These are phyloP conservation scores for Trichophyton verrucosum DNA, from an alignment of 2,329 filamentous ascomycete species.

Conservation along the genomic window DNA sequence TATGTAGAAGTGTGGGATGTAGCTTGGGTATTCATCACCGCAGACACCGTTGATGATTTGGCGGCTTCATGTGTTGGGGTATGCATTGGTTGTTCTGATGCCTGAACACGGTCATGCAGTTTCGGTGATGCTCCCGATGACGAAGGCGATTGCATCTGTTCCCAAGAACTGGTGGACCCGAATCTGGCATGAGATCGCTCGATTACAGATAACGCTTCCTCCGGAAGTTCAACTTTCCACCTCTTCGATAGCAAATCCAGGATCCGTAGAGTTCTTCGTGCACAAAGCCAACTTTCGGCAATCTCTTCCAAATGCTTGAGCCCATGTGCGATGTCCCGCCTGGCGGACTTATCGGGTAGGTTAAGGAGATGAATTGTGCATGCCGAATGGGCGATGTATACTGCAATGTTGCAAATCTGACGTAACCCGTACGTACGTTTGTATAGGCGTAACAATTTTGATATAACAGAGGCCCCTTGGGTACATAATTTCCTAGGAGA, in stretches of 20 bases:
- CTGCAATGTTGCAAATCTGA: constrained; percentile 91
- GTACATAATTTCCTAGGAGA: constrained; percentile 86
- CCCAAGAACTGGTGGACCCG: constrained; percentile 50
- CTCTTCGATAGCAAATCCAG: constrained; percentile 74
- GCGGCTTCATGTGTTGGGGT: background rate
- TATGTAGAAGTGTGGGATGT: background rate
- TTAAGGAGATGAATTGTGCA: constrained; percentile 93
- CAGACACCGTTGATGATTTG: background rate
- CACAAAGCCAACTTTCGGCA: constrained; percentile 86
- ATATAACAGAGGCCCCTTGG: constrained; percentile 76
- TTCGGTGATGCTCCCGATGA: constrained; percentile 8
- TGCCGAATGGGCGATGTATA: constrained; percentile 89
- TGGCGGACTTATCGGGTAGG: constrained; percentile 80
- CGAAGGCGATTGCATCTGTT: constrained; percentile 48
- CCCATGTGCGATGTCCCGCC: constrained; percentile 78
- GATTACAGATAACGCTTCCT: constrained; percentile 68
- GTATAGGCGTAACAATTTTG: constrained; percentile 86
- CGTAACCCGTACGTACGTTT: constrained; percentile 82
- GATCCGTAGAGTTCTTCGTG: constrained; percentile 71
- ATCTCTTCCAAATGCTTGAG: constrained; percentile 91
- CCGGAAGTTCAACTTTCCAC: constrained; percentile 77
- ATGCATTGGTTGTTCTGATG: background rate
- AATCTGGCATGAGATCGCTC: constrained; percentile 67
- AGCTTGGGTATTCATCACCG: background rate
- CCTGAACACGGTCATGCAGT: background rate